Conservation (phyloP, 2,329 filamentous ascomycete genomes). For the Triangularia setosa region DNA sequence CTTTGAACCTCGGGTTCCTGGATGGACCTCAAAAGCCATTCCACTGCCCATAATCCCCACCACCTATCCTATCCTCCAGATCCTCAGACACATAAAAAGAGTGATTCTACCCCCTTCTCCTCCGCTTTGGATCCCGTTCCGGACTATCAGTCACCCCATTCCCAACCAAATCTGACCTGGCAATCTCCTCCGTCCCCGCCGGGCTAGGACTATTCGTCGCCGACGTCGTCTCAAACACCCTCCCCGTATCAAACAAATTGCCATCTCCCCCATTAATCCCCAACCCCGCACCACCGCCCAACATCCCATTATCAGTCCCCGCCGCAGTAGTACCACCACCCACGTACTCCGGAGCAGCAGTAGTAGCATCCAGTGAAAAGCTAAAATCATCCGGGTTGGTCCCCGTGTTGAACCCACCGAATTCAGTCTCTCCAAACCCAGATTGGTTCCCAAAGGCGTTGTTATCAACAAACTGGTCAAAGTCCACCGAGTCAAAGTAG, state of each 20-base stretch:
- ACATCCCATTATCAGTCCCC: constrained; percentile 7
- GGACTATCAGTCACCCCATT: constrained; percentile 19
- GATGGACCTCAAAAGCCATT: not conserved
- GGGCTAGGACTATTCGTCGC: constrained; percentile 40
- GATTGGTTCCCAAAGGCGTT: constrained; percentile 35
- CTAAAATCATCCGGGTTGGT: constrained; percentile 39
- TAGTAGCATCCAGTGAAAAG: constrained; percentile 43
- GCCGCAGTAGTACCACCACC: constrained; percentile 14
- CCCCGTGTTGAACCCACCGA: not conserved
- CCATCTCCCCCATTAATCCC: not conserved
- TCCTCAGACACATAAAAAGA: not conserved
- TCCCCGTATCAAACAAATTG: constrained; percentile 16
- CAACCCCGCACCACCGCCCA: constrained; percentile 18
- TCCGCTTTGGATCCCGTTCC: constrained; percentile 34
- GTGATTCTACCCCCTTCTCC: constrained; percentile 29
- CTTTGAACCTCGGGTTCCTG: too few relatives aligned
- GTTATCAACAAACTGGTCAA: constrained; percentile 47
- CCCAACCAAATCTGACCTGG: constrained; percentile 35
- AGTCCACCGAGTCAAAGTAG: constrained; percentile 39
- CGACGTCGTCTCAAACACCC: constrained; percentile 23
- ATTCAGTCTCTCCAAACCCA: not conserved
- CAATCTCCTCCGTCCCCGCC: constrained; percentile 49
- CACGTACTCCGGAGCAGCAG: constrained; percentile 25
- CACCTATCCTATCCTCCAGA: not conserved
- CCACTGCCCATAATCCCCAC: not conserved